Base-by-base conservation (phyloP, 1,139 yeast species). In the Wickerhamiella infanticola region DNA sequence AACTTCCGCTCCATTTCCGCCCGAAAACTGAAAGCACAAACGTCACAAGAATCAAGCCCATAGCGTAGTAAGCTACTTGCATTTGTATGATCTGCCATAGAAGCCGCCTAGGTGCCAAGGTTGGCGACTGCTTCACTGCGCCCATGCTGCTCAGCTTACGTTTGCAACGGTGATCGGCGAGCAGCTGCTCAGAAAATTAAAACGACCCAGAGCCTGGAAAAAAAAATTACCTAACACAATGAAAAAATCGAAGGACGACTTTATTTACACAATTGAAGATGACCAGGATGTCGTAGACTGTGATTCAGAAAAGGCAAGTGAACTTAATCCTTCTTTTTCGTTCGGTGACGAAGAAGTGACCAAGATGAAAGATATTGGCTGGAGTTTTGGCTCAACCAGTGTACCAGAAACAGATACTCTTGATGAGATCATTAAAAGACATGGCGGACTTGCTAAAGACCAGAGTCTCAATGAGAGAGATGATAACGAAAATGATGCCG, bases 361-460 rank as follows among this genome's bases (percentile, higher is more conserved):
- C 1, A 58, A 67, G 3, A 58, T 67, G 3, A 67, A 65, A 18
- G 77, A 81, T 47, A 77, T 75, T 42, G 95, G 94, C 3, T 86
- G 95, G 95, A 86, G 84, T 54, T 83, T 84, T 59, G 74, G 69
- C 40, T 74, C 72, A 13, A 74, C 58, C 24, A 55, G 53, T 18
- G 57, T 47, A 33, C 55, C 51, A 5, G 47, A 50, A 53, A 84
- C 78, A 48, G 95, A 86, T n/a, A 93, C 85, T 65, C 69, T 86
- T 54, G 95, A 86, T 58, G 79, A 78, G 27, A 86, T 86, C 48
- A 81, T 86, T 55, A 77, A 81, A 65, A 74, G 88, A 63, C 59
- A 62, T 46, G 64, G 66, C 18, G 74, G 75, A 37, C 58, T 69
- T 25, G 65, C 62, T 24, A 25, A 39, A 26, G 31, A 37, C 9